Evolutionary conservation across 139 green algal genomes (phyloP).

Genomic region (Tetraselmis striata): DNA sequence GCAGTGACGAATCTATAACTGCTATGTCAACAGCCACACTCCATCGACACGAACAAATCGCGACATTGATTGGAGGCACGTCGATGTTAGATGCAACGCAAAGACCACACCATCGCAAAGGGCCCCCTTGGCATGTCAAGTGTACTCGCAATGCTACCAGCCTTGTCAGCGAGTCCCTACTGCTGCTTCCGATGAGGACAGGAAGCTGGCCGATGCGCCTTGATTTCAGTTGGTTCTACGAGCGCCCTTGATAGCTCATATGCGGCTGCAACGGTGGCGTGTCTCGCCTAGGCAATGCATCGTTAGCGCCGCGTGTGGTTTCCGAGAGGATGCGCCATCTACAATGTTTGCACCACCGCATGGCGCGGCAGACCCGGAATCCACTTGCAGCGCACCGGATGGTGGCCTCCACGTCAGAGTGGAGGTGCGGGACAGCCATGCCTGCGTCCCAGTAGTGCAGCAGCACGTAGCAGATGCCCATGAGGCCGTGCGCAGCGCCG

Average conservation of each 20-base stretch:
- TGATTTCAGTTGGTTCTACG: too few species aligned
- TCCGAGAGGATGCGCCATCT: not conserved
- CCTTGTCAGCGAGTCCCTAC: too few species aligned
- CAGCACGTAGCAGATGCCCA: conserved; percentile 36
- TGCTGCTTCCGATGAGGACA: too few species aligned
- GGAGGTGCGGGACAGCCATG: conserved; percentile 1
- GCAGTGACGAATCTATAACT: too few species aligned
- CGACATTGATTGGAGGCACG: too few species aligned
- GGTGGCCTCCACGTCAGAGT: conserved; percentile 5
- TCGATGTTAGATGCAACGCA: too few species aligned
- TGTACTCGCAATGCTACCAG: too few species aligned
- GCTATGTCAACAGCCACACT: too few species aligned
- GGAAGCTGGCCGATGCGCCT: too few species aligned
- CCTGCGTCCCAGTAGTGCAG: conserved; percentile 11
- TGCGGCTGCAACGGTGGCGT: not conserved
- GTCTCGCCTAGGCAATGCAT: conserved; percentile 21
- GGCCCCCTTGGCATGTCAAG: too few species aligned
- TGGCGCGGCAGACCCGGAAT: not conserved
- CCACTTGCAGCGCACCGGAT: conserved; percentile 13
- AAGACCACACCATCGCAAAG: too few species aligned
- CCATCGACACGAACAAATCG: too few species aligned
- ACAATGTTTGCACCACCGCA: not conserved
- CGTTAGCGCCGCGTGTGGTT: conserved; percentile 17
- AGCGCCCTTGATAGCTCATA: not conserved
- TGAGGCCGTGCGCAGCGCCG: conserved; percentile 36